Evolutionary conservation across 306 rosid genomes (phyloP).

Genomic region (Lotus japonicus): DNA sequence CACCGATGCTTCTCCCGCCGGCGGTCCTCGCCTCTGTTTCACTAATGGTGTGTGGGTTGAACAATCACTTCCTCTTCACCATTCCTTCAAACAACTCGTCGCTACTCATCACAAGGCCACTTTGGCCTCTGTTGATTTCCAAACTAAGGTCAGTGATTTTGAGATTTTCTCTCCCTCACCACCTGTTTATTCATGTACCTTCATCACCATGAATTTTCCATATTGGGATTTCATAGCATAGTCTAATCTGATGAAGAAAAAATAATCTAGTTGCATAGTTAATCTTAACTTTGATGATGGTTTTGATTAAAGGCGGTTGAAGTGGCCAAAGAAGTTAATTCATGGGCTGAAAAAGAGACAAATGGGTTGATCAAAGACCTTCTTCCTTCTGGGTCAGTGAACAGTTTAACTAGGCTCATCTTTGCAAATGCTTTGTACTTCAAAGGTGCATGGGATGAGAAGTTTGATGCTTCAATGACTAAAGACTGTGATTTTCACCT

Average conservation of each 20-base stretch:
- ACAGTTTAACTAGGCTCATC: slow-evolving; percentile 41
- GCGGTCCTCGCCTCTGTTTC: slow-evolving; percentile 62
- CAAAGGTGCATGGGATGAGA: slow-evolving; percentile 64
- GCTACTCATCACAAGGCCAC: slow-evolving; percentile 44
- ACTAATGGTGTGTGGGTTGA: slow-evolving; percentile 67
- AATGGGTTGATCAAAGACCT: too few relatives aligned
- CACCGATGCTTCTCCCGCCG: slow-evolving; percentile 37
- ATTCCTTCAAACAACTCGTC: slow-evolving; percentile 60
- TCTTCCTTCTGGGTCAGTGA: too few relatives aligned
- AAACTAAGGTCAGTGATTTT: slow-evolving; percentile 45
- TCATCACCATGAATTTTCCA: too few relatives aligned
- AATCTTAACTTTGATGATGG: too few relatives aligned
- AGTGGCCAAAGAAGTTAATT: too few relatives aligned
- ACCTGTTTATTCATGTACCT: too few relatives aligned
- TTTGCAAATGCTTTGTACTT: slow-evolving; percentile 72
- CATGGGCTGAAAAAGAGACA: too few relatives aligned
- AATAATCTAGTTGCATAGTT: too few relatives aligned
- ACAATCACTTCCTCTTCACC: slow-evolving; percentile 44
- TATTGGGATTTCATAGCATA: too few relatives aligned
- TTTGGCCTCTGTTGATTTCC: slow-evolving; percentile 56
- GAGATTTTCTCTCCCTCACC: too few relatives aligned
- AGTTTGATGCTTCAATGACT: slow-evolving; percentile 54
- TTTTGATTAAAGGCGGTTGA: too few relatives aligned
- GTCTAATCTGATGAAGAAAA: too few relatives aligned
- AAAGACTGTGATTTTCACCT: slow-evolving; percentile 57